A percentile compares a stretch with the other conserved stretches of the same genome.
Evolutionary conservation across 371 early-diverging fungal species (phyloP).

Genomic region (Syncephalastrum monosporum): DNA sequence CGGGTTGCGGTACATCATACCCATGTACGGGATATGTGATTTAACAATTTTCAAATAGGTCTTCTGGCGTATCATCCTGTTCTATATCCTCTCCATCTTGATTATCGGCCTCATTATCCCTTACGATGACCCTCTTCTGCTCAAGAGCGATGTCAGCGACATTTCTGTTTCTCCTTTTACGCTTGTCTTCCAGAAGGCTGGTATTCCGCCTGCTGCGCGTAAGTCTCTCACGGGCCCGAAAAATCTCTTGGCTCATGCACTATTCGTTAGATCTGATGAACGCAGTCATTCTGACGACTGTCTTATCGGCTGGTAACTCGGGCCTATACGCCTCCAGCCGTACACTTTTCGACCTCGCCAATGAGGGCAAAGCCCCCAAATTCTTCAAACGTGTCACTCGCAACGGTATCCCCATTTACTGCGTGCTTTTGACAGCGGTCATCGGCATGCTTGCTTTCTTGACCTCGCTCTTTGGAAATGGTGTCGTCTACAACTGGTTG

Average conservation of each 20-base stretch:
- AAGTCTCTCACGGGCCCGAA: not conserved
- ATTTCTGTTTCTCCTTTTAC: constrained; percentile 70
- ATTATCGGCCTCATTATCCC: constrained; percentile 71
- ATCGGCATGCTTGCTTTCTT: constrained; percentile 56
- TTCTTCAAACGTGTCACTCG: constrained; percentile 47
- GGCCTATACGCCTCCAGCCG: constrained; percentile 72
- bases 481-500: constrained; percentile 43
- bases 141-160: constrained; percentile 42
- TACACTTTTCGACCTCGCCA: constrained; percentile 63
- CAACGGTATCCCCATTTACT: constrained; percentile 54
- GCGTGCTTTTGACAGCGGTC: constrained; percentile 45
- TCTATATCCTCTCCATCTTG: constrained; percentile 64
- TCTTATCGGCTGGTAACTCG: constrained; percentile 66
- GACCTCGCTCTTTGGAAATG: constrained; percentile 43
- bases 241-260: no score
- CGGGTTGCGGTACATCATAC: not conserved
- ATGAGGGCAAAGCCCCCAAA: constrained; percentile 58
- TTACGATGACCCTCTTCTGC: constrained; percentile 54
- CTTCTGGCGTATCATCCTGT: constrained; percentile 69
- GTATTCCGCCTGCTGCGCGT: constrained; percentile 41
- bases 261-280: constrained; percentile 33
- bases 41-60: constrained; percentile 18
- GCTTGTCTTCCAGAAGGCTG: constrained; percentile 60
- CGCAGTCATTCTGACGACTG: constrained; percentile 54
- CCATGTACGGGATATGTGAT: no score